Evolutionary conservation across 768 basidiomycete species (phyloP), one percentile per base, ranked within the genome.

Genomic region (Rhodocollybia butyracea): DNA sequence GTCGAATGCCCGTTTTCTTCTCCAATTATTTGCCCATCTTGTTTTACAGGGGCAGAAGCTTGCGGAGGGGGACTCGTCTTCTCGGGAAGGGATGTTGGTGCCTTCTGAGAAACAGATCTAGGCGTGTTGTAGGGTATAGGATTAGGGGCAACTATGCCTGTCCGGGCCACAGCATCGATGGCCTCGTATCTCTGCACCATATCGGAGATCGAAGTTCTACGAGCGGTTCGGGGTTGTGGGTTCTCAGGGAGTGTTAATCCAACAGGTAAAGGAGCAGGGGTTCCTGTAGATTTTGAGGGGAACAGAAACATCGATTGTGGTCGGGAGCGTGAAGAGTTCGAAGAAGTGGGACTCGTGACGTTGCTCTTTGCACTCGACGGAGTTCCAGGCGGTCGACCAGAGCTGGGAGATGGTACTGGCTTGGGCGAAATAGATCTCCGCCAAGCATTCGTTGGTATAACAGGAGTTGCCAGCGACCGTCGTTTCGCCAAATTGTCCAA

Each of bases 131-230:
- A 56, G 21, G 62, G 39, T 17, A 61, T n/a, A n/a, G n/a, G n/a
- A n/a, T n/a, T n/a, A n/a, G n/a, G n/a, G n/a, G n/a, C n/a, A n/a
- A n/a, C n/a, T n/a, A n/a, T 26, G 29, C 60, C 57, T 40, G 66
- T 57, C 3, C 58, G 72, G 75, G 22, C 62, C 59, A 53, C 64
- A 68, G 21, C 70, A 71, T 31, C 79, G 53, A 92, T 83, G 6
- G 84, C 81, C 67, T 94, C 91, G 66, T 85, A 94, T 42, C 76
- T 81, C 60, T 89, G 88, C 24, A 93, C 91, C 83, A 93, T 91
- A 64, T 93, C 84, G 38, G 90, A 84, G 61, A 93, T 93, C 0
- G 91, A 93, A 3, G 85, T 87, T 51, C 90, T 78, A 19, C 91
- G 80, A 7, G 66, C 63, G 5, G 67, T 67, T 30, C 77, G 77